These are phyloP conservation scores for Mycosphaerella arachidis DNA, from an alignment of 2,329 filamentous ascomycete genomes.

Conservation along the genomic window DNA sequence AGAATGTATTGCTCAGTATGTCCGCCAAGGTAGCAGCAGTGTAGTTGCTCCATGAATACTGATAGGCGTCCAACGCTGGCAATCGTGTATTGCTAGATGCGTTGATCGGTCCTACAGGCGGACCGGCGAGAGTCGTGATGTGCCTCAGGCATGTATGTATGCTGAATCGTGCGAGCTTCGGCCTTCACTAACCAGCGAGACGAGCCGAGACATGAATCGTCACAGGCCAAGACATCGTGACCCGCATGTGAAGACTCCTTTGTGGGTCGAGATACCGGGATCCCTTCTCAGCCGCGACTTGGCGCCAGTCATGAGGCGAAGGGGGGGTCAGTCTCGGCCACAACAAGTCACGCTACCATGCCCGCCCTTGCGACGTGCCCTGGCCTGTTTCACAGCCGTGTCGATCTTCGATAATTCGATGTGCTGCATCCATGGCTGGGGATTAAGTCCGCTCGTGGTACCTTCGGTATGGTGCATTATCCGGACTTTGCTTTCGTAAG, in stretches of 20 bases:
- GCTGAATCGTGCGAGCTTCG: background rate
- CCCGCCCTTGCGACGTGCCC: background rate
- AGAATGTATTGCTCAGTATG: background rate
- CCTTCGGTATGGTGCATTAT: background rate
- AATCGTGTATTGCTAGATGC: background rate
- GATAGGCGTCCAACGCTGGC: background rate
- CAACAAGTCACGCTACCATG: background rate
- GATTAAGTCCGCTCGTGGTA: conserved; percentile 2
- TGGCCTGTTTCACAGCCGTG: background rate
- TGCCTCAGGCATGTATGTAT: background rate
- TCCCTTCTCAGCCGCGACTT: background rate
- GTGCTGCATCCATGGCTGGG: background rate
- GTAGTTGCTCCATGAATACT: background rate
- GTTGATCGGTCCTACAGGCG: background rate
- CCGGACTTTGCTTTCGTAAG: too few species aligned
- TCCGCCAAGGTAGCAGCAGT: background rate
- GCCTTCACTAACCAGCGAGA: background rate
- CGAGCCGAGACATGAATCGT: background rate
- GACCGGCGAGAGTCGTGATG: background rate
- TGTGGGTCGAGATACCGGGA: background rate
- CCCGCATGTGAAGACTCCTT: background rate
- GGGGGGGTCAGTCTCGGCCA: background rate
- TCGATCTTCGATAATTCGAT: background rate
- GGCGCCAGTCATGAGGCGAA: background rate
- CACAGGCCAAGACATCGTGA: background rate